These are phyloP conservation scores for Chlamydomonas sp. DNA, from an alignment of 139 green algal species.

Conservation along the genomic window DNA sequence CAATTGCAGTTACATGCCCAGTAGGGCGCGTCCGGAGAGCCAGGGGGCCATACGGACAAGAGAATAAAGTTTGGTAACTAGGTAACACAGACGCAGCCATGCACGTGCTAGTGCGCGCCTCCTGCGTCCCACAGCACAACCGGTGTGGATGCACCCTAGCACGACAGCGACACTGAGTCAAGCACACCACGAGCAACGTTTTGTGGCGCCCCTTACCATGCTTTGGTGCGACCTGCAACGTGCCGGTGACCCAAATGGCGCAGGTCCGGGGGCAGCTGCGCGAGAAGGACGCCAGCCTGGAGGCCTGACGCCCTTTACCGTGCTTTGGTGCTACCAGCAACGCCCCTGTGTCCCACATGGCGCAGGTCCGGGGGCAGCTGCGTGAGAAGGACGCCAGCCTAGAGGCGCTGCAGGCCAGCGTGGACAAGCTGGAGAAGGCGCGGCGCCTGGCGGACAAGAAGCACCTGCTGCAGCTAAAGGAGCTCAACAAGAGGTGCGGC, in stretches of 20 bases:
- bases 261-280: neutral
- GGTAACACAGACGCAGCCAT: neutral
- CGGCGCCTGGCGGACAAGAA: slow-evolving; percentile 28
- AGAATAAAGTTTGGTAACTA: neutral
- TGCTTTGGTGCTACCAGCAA: neutral
- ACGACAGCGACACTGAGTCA: too few species aligned
- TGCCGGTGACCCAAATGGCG: neutral
- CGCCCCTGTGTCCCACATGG: neutral
- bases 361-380: slow-evolving; percentile 13
- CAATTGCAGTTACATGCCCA: neutral
- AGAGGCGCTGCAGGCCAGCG: neutral
- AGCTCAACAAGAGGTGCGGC: slow-evolving; percentile 28
- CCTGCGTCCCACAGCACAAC: neutral
- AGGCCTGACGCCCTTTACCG: neutral
- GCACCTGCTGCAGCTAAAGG: slow-evolving; percentile 35
- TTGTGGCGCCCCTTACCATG: too few species aligned
- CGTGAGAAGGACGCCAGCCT: neutral
- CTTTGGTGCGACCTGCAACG: neutral
- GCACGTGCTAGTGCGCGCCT: neutral
- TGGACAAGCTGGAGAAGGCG: slow-evolving; percentile 16
- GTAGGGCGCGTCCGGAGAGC: neutral
- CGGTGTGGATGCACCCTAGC: too few species aligned
- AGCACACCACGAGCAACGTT: too few species aligned
- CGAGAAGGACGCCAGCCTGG: neutral
- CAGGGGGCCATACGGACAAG: neutral